Base-by-base conservation (phyloP, 129 eudicot species). In the Pulicaria dysenterica region DNA sequence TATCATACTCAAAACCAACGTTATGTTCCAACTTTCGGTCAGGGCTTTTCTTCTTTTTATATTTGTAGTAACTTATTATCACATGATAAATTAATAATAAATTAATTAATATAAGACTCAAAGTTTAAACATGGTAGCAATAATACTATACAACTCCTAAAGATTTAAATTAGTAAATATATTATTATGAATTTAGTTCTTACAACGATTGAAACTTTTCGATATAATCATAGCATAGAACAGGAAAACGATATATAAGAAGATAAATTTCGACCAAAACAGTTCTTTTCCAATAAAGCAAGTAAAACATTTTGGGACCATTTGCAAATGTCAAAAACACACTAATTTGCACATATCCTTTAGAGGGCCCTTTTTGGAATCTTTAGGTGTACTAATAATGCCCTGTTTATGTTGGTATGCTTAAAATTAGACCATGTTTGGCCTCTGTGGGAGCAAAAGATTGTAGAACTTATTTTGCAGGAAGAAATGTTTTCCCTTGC, bases 391-490 rank as follows among this genome's bases (percentile, higher is more conserved):
- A 45, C 50, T 56, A 45, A 67, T 56, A 45, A 67, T 56, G 58
- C 68, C 16, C 60, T 53, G 45, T 54, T 5, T 36, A 55, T 36
- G 15, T 8, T 0, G 36, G 58, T 49, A 47, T 53, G 43, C 62
- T 37, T 69, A 41, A 46, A 55, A 85, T 85, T 76, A 88, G 47
- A 95, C 91, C 99, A 95, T 90, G 76, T 83, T 85, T 57, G 96
- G 99, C 83, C 94, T 83, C 58, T 95, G 99, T 14, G 99, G 99
- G 58, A 95, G 87, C 63, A 90, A 79, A 62, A 95, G 96, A 85
- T 95, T 95, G 71, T 95, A 95, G 60, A 95, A 95, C 81, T 85
- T 90, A 69, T 90, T 84, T 45, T 81, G 96, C 79, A 95, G 81
- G 82, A 95, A 95, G 78, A 95, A 95, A 69, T 77, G 95, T 50